Evolutionary conservation across 1,284 basidiomycete species (phyloP), one percentile per base, ranked within the genome.

Genomic region (Sporisorium graminicola): DNA sequence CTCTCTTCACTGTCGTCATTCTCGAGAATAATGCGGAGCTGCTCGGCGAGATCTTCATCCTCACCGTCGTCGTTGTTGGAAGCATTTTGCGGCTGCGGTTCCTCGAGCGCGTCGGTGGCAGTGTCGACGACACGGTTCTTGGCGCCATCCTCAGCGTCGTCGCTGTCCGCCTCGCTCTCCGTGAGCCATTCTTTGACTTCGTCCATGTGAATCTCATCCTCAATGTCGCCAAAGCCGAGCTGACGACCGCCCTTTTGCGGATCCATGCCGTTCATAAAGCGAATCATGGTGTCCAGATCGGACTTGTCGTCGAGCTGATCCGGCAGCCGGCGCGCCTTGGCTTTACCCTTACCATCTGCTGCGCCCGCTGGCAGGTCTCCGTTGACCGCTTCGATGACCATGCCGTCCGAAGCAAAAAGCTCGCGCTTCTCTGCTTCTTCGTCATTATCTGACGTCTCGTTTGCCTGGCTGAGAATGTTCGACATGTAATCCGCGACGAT

Each of bases 401-500:
- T 57, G 35, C 65, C 60, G 33, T 65, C 62, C 12, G 31, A 43
- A 13, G 63, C 27, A 29, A 65, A 65, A 1, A 66, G 55, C 12
- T 16, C 54, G 9, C 18, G n/a, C 22, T 61, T 43, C 14, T 56
- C 65, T 16, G 58, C 47, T 14, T 46, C 63, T 2, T 63, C 56
- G 2, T 71, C 67, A 7, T 65, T 59, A 10, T 67, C 67, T 2
- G 62, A 61, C 1, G 33, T n/a, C 13, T 58, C 57, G 20, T 50
- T 26, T n/a, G 65, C 60, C 22, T 70, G 71, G 33, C 63, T 57
- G 63, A 81, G 65, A 27, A 77, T 78, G 65, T 84, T 84, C 56
- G 78, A 73, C 65, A 83, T 80, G 64, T 83, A 84, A 40, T 84
- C 82, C 18, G 73, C 78, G n/a, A 84, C 50, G 20, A 83, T 76